Percentiles rank a stretch among this genome's conserved stretches.
phyloP scores from a whole-genome alignment of 805 yeast genomes.

The Jamesozyma piceae region DNA sequence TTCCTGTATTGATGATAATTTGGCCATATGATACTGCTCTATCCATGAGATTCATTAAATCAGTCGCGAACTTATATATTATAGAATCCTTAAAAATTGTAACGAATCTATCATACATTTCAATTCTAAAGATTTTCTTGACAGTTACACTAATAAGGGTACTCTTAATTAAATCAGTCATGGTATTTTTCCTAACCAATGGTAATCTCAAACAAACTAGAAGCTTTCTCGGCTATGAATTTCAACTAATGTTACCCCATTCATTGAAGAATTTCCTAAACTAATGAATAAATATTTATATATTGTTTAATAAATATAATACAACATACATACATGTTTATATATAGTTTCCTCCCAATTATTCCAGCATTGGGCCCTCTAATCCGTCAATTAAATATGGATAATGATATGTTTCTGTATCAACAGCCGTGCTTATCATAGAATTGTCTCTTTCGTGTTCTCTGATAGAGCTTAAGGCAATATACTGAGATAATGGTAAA shows the following conservation, averaged over 20 bases:
- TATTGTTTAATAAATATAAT: too few relatives aligned
- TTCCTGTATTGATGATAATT: conserved; percentile 86
- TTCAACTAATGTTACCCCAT: background rate
- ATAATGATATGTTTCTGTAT: conserved; percentile 54
- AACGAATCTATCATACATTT: conserved; percentile 25
- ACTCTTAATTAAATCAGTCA: conserved; percentile 15
- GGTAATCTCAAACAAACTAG: conserved; percentile 1
- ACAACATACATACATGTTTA: too few relatives aligned
- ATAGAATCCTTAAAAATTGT: conserved; percentile 53
- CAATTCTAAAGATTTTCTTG: conserved; percentile 14
- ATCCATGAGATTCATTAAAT: conserved; percentile 48
- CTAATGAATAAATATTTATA: background rate
- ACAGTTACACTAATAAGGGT: conserved; percentile 14
- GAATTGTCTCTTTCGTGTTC: conserved; percentile 33
- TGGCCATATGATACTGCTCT: conserved; percentile 92
- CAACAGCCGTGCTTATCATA: conserved; percentile 14
- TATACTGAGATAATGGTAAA: conserved; percentile 71
- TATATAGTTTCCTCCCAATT: too few relatives aligned
- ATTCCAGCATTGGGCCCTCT: conserved; percentile 79
- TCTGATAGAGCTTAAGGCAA: conserved; percentile 76
- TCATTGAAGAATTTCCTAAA: background rate
- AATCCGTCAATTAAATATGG: conserved; percentile 60
- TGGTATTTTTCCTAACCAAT: conserved; percentile 16
- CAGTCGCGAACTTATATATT: conserved; percentile 52
- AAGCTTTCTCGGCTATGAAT: background rate